Evolutionary conservation across 352 stramenopile genomes (phyloP), one percentile per base, ranked within the genome.

Genomic region (Phytopythium kandeliae): DNA sequence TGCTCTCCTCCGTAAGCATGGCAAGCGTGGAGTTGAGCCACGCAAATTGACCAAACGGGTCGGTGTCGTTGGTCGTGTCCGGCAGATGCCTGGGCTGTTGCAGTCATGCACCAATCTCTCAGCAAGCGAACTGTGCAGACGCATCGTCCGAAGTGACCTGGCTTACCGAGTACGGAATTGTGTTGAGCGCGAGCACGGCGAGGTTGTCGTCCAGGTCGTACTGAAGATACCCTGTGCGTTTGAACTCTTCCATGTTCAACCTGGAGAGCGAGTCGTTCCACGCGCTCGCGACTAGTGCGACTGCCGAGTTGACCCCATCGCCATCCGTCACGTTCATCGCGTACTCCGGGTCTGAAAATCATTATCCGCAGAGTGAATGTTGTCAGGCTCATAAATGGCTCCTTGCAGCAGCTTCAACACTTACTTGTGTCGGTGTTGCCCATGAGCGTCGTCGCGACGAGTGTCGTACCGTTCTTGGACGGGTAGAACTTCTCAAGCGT

Each of bases 41-140:
- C n/a, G 45, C 62, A 48, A 97, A 97, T 58, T 97, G 91, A 4
- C 56, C 66, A 21, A 96, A 94, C 3, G 91, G 90, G 62, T 97
- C 91, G 31, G 72, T 44, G 3, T 72, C 60, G 22, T 74, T 38
- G 0, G 62, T 74, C 13, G 82, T 83, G 35, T 90, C 56, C 0
- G 90, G 89, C 1, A 64, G 47, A 51, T 94, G 80, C 13, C 60
- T 82, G 0, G 72, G 64, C 80, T 87, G 30, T 2, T 43, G 6
- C 51, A 44, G 7, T 11, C 19, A 31, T 24, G 46, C n/a, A 61
- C 10, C 1, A 25, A 31, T 6, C 16, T 28, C 24, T 30, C n/a
- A 45, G 33, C 47, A 11, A 24, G 36, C 36, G n/a, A 17, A 42
- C n/a, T 0, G 1, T 9, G 25, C n/a, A 16, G 16, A 2, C 15